These are phyloP conservation scores for Nicotiana knightiana DNA, from an alignment of 257 asterid species.

Conservation along the genomic window DNA sequence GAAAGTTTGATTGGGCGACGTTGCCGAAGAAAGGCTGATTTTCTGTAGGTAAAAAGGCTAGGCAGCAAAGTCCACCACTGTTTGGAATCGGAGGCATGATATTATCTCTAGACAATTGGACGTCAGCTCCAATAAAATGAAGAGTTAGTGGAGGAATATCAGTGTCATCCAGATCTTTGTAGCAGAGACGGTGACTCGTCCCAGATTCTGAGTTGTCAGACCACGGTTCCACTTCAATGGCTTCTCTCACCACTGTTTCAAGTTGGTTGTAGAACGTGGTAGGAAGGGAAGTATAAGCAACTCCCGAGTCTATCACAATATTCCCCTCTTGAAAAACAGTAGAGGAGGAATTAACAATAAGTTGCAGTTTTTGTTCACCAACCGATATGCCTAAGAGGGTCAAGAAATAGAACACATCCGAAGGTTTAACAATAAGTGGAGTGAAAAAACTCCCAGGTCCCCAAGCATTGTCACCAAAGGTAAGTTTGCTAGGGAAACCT, in stretches of 20 bases:
- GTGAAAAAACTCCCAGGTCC: fast-evolving
- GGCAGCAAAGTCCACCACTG: neutral
- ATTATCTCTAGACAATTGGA: neutral
- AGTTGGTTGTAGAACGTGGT: neutral
- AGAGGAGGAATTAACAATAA: no score
- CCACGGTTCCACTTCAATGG: neutral
- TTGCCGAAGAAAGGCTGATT: neutral
- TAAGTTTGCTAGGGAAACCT: neutral
- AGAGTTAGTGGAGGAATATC: neutral
- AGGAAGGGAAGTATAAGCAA: neutral
- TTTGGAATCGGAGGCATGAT: neutral
- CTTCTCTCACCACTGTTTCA: neutral
- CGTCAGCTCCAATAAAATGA: no score
- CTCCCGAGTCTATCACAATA: neutral
- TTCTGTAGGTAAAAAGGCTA: neutral
- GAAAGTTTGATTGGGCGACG: neutral
- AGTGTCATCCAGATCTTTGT: neutral
- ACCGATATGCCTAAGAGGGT: no score
- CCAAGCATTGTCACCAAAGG: neutral
- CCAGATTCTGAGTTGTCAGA: neutral
- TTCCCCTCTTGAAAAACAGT: neutral
- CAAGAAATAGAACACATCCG: no score
- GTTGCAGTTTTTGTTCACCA: no score
- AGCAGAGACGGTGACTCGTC: neutral
- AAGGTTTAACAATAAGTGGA: neutral